A percentile compares a stretch with the other conserved stretches of the same genome.
Evolutionary conservation across 352 stramenopile species (phyloP).

Genomic region (Phytophthora colocasiae): DNA sequence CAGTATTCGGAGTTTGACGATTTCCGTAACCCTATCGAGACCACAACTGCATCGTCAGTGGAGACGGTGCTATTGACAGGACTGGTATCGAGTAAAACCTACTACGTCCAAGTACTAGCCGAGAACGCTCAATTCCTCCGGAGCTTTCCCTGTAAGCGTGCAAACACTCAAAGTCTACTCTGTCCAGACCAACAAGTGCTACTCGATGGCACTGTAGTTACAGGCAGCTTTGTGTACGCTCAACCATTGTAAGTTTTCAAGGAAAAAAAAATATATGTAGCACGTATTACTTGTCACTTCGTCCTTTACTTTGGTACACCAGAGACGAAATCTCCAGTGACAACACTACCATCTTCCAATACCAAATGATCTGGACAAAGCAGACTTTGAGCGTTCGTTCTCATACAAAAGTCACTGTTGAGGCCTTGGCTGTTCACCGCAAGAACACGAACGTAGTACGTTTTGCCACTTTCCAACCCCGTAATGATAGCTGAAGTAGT

Average conservation of each 20-base stretch:
- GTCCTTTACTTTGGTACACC: slow-evolving; percentile 38
- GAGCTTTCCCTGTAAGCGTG: slow-evolving; percentile 70
- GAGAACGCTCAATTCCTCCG: slow-evolving; percentile 73
- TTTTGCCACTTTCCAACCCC: slow-evolving; percentile 71
- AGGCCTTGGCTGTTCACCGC: slow-evolving; percentile 82
- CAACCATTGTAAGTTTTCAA: too few species aligned
- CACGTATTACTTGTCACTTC: background rate
- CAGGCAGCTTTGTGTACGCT: slow-evolving; percentile 53
- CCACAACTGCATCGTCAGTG: slow-evolving; percentile 32
- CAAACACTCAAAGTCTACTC: slow-evolving; percentile 61
- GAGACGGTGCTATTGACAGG: slow-evolving; percentile 61
- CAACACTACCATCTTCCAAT: slow-evolving; percentile 64
- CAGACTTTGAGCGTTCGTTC: slow-evolving; percentile 57
- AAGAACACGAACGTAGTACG: slow-evolving; percentile 87
- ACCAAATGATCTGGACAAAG: slow-evolving; percentile 81
- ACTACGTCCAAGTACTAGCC: slow-evolving; percentile 86
- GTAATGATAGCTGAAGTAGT: slow-evolving; percentile 67
- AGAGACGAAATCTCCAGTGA: slow-evolving; percentile 62
- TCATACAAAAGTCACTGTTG: slow-evolving; percentile 76
- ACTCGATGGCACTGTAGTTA: slow-evolving; percentile 65
- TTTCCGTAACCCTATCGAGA: slow-evolving; percentile 81
- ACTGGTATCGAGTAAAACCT: slow-evolving; percentile 71
- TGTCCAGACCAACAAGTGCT: slow-evolving; percentile 79
- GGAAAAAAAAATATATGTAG: background rate
- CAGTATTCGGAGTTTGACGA: slow-evolving; percentile 85